phyloP scores from a whole-genome alignment of 148 eudicot genomes.

The Amaranthus cruentus region DNA sequence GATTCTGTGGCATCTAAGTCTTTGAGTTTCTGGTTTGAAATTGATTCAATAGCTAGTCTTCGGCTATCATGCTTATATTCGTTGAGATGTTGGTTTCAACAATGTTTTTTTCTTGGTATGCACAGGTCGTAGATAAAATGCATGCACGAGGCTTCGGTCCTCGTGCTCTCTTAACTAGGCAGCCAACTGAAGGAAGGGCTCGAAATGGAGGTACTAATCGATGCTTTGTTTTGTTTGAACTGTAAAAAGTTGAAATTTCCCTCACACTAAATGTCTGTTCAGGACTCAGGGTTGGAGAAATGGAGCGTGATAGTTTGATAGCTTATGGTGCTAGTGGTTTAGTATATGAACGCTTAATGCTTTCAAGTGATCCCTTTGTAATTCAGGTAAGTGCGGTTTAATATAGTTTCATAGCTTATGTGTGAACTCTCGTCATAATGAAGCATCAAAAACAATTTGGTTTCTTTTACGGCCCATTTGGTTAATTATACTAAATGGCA shows the following conservation, averaged over 20 bases:
- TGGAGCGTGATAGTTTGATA: conserved; percentile 99
- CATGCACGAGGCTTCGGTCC: conserved; percentile 98
- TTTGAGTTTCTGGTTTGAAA: no score
- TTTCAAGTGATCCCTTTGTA: conserved; percentile 90
- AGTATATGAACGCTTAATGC: conserved; percentile 84
- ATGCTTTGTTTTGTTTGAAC: neutral
- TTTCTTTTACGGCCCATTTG: no score
- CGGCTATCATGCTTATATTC: no score
- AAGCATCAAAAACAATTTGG: no score
- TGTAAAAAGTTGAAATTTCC: neutral
- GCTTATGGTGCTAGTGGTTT: conserved; percentile 95
- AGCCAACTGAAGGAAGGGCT: conserved; percentile 91
- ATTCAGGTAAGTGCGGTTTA: conserved; percentile 51
- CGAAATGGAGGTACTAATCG: conserved; percentile 72
- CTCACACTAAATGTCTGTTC: conserved; percentile 18
- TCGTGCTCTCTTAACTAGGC: conserved; percentile 80
- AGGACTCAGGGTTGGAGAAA: conserved; percentile 96
- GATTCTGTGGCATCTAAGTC: conserved; percentile 1
- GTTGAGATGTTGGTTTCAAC: no score
- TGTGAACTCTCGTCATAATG: no score
- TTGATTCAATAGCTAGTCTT: no score
- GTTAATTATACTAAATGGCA: no score
- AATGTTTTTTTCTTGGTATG: neutral
- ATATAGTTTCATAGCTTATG: no score
- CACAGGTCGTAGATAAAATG: conserved; percentile 90